Evolutionary conservation across 2,329 filamentous ascomycete species (phyloP), one percentile per base, ranked within the genome.

Genomic region (Trichoderma sp.): DNA sequence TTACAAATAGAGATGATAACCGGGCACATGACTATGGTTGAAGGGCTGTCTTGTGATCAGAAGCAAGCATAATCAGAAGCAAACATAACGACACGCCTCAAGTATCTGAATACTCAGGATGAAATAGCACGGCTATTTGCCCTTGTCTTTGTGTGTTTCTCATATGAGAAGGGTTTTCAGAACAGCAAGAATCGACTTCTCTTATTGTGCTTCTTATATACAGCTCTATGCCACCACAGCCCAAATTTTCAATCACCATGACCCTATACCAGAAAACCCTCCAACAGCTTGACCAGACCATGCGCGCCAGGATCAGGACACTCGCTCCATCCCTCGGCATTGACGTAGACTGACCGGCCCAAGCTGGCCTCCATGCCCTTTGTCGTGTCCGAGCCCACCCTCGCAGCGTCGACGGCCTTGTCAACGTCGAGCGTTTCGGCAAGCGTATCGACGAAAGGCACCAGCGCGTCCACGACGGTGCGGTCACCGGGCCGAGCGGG

Each of bases 361-460:
- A 93, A 76, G 71, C 85, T 89, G 47, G 90, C 88, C 73, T 88
- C 87, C 89, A 92, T 91, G 26, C 84, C 85, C 76, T 88, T 91
- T 26, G 90, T 93, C 6, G 83, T 82, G 69, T 89, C 86, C 24
- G 88, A 84, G 1, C 88, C 90, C 64, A 85, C 78, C 66, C 82
- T 81, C 5, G 89, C 87, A 7, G 88, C 88, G 67, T 82, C 79
- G 0, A 88, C 87, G 30, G 90, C 67, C 30, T 55, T 57, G 14
- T 19, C 43, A 3, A 71, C 24, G 72, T 88, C 83, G 7, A 80
- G 80, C 1, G 82, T 84, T 64, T 80, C 78, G 5, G 76, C 77
- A 7, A 92, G 77, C 0, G 81, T 83, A 41, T 85, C 79, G 41
- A 90, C 83, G 73, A 92, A 93, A 2, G 90, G 90, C 59, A 85